These are phyloP conservation scores for Trichomonas gallinae DNA, from an alignment of 208 protist genomes.

Conservation along the genomic window DNA sequence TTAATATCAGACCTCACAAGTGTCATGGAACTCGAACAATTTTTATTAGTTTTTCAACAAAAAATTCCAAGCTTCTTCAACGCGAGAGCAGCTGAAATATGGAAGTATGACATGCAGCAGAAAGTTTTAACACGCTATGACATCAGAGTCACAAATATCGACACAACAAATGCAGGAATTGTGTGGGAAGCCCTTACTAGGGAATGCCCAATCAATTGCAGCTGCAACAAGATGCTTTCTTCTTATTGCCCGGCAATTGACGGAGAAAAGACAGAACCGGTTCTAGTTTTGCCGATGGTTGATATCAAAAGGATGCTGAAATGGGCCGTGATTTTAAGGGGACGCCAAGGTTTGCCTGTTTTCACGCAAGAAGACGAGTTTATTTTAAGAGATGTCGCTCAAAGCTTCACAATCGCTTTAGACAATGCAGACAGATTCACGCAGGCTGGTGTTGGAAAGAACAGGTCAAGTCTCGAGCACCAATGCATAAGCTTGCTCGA, in stretches of 20 bases:
- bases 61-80: neutral
- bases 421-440: neutral
- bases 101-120: neutral
- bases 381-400: neutral
- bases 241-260: neutral
- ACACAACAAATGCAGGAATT: neutral
- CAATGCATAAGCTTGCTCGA: neutral
- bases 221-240: neutral
- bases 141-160: neutral
- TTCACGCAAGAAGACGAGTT: neutral
- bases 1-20: neutral
- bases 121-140: neutral
- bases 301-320: neutral
- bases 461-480: neutral
- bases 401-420: neutral
- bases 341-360: neutral
- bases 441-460: neutral
- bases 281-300: neutral
- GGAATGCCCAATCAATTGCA: neutral
- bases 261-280: neutral
- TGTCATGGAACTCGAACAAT: conserved; percentile 13
- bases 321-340: neutral
- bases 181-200: neutral
- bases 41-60: neutral
- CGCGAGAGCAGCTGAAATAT: neutral